A percentile compares a stretch with the other conserved stretches of the same genome.
These are phyloP conservation scores for Colletotrichum salicis DNA, from an alignment of 2,329 filamentous ascomycete species.

Conservation along the genomic window DNA sequence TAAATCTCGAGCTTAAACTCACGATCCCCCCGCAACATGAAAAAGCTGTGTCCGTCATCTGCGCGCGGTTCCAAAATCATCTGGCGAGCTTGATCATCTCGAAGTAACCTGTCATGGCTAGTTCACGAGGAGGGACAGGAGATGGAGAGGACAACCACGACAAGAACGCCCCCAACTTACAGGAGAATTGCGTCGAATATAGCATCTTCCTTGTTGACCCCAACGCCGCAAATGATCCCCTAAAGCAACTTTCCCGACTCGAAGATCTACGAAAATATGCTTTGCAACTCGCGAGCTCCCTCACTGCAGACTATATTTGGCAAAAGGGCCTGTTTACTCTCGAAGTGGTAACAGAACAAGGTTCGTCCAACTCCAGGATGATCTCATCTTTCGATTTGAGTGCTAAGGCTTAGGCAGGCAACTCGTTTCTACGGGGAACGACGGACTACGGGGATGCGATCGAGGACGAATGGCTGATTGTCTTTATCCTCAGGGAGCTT, in stretches of 20 bases:
- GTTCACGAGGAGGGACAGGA: background rate
- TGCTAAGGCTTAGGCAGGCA: constrained; percentile 47
- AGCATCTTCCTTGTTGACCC: constrained; percentile 75
- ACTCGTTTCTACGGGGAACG: constrained; percentile 75
- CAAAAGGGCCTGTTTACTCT: constrained; percentile 86
- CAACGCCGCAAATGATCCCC: constrained; percentile 58
- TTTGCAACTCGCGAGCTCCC: constrained; percentile 66
- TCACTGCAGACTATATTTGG: constrained; percentile 93
- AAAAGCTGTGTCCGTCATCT: no score
- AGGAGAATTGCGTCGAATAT: constrained; percentile 90
- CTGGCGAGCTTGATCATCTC: background rate
- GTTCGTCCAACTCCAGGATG: constrained; percentile 50
- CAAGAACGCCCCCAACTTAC: constrained; percentile 57
- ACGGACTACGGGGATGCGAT: constrained; percentile 94
- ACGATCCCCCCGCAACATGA: no score
- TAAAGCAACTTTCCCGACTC: constrained; percentile 72
- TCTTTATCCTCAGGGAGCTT: constrained; percentile 86
- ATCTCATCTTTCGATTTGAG: background rate
- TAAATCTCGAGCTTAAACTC: background rate
- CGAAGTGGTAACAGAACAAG: constrained; percentile 67
- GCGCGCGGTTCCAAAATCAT: background rate
- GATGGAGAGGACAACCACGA: background rate
- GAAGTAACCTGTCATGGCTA: background rate
- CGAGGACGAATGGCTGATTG: constrained; percentile 97
- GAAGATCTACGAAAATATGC: constrained; percentile 78